Evolutionary conservation across 106 monocot species (phyloP), one percentile per base, ranked within the genome.

Genomic region (Dendrobium nobile): DNA sequence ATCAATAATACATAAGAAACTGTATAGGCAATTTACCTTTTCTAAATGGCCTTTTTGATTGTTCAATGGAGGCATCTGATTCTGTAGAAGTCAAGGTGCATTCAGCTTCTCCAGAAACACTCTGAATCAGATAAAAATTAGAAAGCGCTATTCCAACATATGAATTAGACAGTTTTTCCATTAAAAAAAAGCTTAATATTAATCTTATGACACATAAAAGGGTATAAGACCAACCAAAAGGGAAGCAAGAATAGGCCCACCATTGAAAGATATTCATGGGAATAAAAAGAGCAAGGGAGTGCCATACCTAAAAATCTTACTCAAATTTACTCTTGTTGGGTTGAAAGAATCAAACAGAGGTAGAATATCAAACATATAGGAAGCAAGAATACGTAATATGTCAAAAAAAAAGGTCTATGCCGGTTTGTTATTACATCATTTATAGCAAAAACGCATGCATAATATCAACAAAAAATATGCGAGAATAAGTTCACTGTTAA

Each of bases 101-200:
- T 77, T 77, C 27, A 54, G 51, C 55, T 77, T 77, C 77, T 55
- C 33, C 33, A 56, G 77, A 54, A 54, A 77, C 31, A 27, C 9
- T 77, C 59, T 75, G n/a, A 54, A 77, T 37, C 44, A 7, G 51
- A 10, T 59, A 72, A 67, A 22, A n/a, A 67, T 40, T 4, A 15
- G 37, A 72, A 72, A 40, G 24, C 27, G 27, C 9, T 24, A 67
- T 4, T 67, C 6, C 26, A 58, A 58, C 58, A 18, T 4, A 58
- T 58, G 20, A 18, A 20, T 18, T 58, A 20, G 20, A 58, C 58
- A 58, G 20, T 18, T 18, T 18, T 58, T 55, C 10, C 54, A 55
- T 13, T 17, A 55, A 55, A 65, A 20, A 19, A 65, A 20, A 19
- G n/a, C 16, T n/a, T n/a, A 0, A 3, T 37, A 37, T 37, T 37